These are phyloP conservation scores for Coniochaeta pulveracea DNA, from an alignment of 2,329 filamentous ascomycete species.

Conservation along the genomic window DNA sequence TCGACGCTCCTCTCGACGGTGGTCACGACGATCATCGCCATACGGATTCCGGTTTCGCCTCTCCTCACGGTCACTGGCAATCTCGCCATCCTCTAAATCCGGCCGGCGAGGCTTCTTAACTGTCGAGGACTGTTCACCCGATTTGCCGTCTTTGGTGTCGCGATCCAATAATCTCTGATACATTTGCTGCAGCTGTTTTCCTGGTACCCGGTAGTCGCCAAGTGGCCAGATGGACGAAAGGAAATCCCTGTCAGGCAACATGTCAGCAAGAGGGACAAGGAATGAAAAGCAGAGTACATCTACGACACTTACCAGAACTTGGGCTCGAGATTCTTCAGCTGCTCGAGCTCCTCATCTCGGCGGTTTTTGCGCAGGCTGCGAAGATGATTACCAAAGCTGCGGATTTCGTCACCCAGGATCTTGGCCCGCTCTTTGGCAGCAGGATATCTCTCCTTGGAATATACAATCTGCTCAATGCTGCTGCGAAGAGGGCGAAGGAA, in stretches of 20 bases:
- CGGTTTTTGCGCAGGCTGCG: constrained; percentile 19
- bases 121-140: constrained; percentile 9
- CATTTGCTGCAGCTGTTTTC: constrained; percentile 23
- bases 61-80: constrained; percentile 23
- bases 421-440: constrained; percentile 21
- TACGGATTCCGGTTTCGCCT: constrained; percentile 16
- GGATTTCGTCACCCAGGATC: constrained; percentile 24
- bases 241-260: constrained; percentile 19
- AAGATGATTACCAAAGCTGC: constrained; percentile 23
- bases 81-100: constrained; percentile 25
- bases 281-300: no score
- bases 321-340: constrained; percentile 22
- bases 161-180: constrained; percentile 22
- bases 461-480: constrained; percentile 25
- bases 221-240: constrained; percentile 26
- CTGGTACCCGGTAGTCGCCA: constrained; percentile 23
- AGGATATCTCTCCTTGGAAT: constrained; percentile 20
- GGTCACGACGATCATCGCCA: constrained; percentile 16
- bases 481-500: constrained; percentile 22
- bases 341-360: constrained; percentile 15
- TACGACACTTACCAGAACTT: constrained; percentile 21
- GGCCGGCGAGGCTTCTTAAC: constrained; percentile 14
- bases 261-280: constrained; percentile 11
- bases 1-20: constrained; percentile 19
- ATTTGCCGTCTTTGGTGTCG: constrained; percentile 16